These are phyloP conservation scores for Wickerhamiella infanticola DNA, from an alignment of 1,139 yeast species.

Conservation along the genomic window DNA sequence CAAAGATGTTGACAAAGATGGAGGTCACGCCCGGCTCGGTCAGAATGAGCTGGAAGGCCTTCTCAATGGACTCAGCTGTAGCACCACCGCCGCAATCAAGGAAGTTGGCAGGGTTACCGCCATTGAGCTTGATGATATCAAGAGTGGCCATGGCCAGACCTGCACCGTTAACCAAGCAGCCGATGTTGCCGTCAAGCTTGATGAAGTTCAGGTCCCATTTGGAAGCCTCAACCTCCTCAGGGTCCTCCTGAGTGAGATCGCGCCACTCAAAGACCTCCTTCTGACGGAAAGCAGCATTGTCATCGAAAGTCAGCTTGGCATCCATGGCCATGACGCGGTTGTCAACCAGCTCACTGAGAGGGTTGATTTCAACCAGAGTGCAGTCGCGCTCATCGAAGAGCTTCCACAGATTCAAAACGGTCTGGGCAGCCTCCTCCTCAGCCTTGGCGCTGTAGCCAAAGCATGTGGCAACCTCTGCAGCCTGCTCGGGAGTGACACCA, in stretches of 20 bases:
- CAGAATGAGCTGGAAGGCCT: constrained; percentile 87
- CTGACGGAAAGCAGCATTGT: constrained; percentile 91
- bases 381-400: constrained; percentile 86
- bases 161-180: constrained; percentile 98
- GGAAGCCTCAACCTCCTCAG: constrained; percentile 89
- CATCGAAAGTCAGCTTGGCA: constrained; percentile 96
- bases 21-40: constrained; percentile 85
- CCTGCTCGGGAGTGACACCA: constrained; percentile 71
- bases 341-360: constrained; percentile 85
- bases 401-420: constrained; percentile 74
- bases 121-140: constrained; percentile 97
- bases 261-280: constrained; percentile 91
- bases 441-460: constrained; percentile 75
- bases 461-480: constrained; percentile 57
- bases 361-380: constrained; percentile 97
- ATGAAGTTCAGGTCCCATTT: constrained; percentile 86
- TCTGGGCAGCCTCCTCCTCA: constrained; percentile 71
- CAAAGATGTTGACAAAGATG: constrained; percentile 94
- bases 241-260: constrained; percentile 95
- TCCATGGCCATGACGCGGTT: constrained; percentile 94
- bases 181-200: constrained; percentile 96
- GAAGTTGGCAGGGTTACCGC: constrained; percentile 98
- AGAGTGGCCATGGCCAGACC: constrained; percentile 99
- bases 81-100: constrained; percentile 99
- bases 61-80: constrained; percentile 93